phyloP scores from a whole-genome alignment of 176 grass and related monocot genomes.

The Chrysopogon serrulatus region DNA sequence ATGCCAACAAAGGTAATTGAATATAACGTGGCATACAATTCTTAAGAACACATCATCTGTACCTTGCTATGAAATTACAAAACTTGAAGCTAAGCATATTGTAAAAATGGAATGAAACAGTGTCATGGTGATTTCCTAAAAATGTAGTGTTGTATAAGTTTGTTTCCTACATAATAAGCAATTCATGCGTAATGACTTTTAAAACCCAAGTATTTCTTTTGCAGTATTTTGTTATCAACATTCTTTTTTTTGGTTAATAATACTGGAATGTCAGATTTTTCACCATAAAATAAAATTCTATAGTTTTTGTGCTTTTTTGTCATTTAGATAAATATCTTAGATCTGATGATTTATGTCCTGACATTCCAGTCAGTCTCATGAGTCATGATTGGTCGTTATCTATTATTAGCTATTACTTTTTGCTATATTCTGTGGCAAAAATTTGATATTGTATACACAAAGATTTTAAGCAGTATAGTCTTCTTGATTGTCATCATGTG shows the following conservation, averaged over 20 bases:
- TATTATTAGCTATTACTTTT: neutral
- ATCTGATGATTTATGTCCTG: neutral
- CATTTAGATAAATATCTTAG: neutral
- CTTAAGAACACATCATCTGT: neutral
- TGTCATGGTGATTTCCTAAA: neutral
- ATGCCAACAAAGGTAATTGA: neutral
- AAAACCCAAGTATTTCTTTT: neutral
- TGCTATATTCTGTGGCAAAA: neutral
- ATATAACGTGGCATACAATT: neutral
- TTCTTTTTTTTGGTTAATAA: neutral
- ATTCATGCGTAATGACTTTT: neutral
- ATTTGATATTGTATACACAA: neutral
- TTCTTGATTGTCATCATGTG: neutral
- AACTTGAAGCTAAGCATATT: neutral
- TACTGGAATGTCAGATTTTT: neutral
- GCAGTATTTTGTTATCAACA: neutral
- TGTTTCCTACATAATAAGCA: neutral
- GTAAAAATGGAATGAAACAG: neutral
- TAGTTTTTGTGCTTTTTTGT: neutral
- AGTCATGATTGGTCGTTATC: neutral
- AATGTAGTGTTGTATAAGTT: neutral
- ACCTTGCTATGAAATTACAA: neutral
- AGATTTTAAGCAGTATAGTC: neutral
- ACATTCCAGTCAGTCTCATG: neutral
- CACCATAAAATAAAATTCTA: neutral